A percentile compares a stretch with the other conserved stretches of the same genome.
phyloP scores from a whole-genome alignment of 306 rosid genomes.

The Lablab purpureus region DNA sequence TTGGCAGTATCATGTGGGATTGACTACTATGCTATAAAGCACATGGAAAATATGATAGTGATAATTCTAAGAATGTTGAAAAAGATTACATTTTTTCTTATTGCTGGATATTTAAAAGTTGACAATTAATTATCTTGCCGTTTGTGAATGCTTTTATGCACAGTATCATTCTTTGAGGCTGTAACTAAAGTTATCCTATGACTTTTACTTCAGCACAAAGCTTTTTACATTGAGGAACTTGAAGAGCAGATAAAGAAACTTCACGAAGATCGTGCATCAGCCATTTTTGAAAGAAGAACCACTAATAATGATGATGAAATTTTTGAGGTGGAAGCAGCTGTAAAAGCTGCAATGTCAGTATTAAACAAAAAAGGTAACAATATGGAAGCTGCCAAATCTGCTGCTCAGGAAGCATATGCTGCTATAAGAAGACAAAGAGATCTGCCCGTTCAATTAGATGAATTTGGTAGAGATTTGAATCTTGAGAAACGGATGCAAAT shows the following conservation, averaged over 20 bases:
- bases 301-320: slow-evolving; percentile 82
- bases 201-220: slow-evolving; percentile 74
- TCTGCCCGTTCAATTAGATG: slow-evolving; percentile 84
- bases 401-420: slow-evolving; percentile 83
- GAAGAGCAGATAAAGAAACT: slow-evolving; percentile 90
- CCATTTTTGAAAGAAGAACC: slow-evolving; percentile 74
- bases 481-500: slow-evolving; percentile 84
- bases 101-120: slow-evolving; percentile 15
- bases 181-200: slow-evolving; percentile 35
- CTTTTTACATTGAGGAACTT: slow-evolving; percentile 91
- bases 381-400: slow-evolving; percentile 76
- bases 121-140: slow-evolving; percentile 23
- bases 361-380: slow-evolving; percentile 73
- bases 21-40: not conserved
- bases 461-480: slow-evolving; percentile 91
- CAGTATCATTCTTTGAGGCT: slow-evolving; percentile 29
- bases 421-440: slow-evolving; percentile 73
- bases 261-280: slow-evolving; percentile 82
- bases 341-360: slow-evolving; percentile 77
- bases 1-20: not conserved
- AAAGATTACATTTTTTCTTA: slow-evolving; percentile 8
- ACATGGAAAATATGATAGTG: slow-evolving; percentile 2
- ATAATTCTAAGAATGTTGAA: slow-evolving; percentile 29
- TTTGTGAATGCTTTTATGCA: slow-evolving; percentile 4
- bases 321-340: slow-evolving; percentile 85